These are phyloP conservation scores for Hymenoscyphus occultus DNA, from an alignment of 2,329 filamentous ascomycete genomes.

Conservation along the genomic window DNA sequence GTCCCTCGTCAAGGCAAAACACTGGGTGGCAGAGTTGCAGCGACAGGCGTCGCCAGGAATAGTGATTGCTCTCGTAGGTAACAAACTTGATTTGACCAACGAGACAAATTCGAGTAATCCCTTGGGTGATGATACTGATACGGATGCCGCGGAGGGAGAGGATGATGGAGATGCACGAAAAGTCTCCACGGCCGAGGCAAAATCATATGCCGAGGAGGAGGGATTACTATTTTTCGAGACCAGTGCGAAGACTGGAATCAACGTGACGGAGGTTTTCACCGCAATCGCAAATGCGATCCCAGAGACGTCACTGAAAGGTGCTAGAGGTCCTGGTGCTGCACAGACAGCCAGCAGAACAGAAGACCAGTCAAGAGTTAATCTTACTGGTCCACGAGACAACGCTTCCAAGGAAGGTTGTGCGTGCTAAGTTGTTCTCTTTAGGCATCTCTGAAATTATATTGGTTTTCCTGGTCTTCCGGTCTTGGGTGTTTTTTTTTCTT, in stretches of 20 bases:
- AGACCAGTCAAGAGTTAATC: constrained; percentile 74
- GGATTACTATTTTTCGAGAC: constrained; percentile 95
- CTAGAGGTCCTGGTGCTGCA: constrained; percentile 66
- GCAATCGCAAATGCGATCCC: constrained; percentile 98
- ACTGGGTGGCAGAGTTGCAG: constrained; percentile 98
- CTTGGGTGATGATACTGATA: constrained; percentile 47
- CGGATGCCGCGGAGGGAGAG: constrained; percentile 48
- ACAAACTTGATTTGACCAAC: constrained; percentile 87
- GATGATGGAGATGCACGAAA: constrained; percentile 76
- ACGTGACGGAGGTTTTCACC: constrained; percentile 94
- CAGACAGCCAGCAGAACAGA: constrained; percentile 55
- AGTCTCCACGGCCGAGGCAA: constrained; percentile 86
- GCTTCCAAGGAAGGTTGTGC: constrained; percentile 89
- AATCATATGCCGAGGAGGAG: constrained; percentile 92
- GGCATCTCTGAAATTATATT: constrained; percentile 14
- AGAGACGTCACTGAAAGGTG: constrained; percentile 90
- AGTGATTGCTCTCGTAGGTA: constrained; percentile 94
- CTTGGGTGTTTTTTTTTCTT: constrained; percentile 20
- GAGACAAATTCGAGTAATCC: constrained; percentile 50
- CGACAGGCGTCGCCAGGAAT: constrained; percentile 94
- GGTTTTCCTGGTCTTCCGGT: constrained; percentile 18
- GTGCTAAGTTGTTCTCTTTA: constrained; percentile 53
- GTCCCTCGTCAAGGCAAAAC: constrained; percentile 92
- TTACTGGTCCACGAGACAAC: constrained; percentile 69
- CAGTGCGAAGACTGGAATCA: constrained; percentile 91